Evolutionary conservation across 108 stramenopile species (phyloP), one percentile per base, ranked within the genome.

Genomic region (Fragilaria radians): DNA sequence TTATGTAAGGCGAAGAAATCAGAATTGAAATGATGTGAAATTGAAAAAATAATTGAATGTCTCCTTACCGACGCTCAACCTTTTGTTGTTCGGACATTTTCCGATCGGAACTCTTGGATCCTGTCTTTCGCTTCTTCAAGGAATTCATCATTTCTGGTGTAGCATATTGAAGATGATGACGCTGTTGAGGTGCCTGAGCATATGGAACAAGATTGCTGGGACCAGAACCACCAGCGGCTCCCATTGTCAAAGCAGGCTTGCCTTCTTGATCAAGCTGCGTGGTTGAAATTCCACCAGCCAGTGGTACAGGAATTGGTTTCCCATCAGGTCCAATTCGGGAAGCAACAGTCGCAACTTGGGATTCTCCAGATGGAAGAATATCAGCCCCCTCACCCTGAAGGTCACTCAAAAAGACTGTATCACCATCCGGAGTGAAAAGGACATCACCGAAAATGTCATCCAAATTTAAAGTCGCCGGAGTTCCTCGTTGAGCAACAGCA

Each of bases 361-460:
- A 57, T 71, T 81, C 77, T 58, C 86, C 72, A 47, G 69, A 78
- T 9, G 65, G 36, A 31, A 73, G 32, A 7, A 73, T 14, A 14
- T 42, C 36, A 14, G 36, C 36, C 27, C 52, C 56, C n/a, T 60
- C 72, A 19, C 66, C 56, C 59, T 73, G 72, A 31, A 85, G 67
- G 50, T 89, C 86, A 47, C 72, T 76, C 60, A 85, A 46, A 67
- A 93, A 93, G 57, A 89, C 85, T 11, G 86, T 77, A 45, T 94
- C 87, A 22, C 92, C 92, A n/a, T 88, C 85, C 3, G 87, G 88
- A 4, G 88, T 90, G 67, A 94, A 94, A 68, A 88, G 82, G 62
- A 87, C 87, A 59, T 94, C 92, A 27, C 87, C 87, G 64, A 94
- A 94, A 29, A 94, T 88, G 60, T 94, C 92, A 66, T 94, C 92